Evolutionary conservation across 208 protist genomes (phyloP).

Genomic region (Tritrichomonas musculus): DNA sequence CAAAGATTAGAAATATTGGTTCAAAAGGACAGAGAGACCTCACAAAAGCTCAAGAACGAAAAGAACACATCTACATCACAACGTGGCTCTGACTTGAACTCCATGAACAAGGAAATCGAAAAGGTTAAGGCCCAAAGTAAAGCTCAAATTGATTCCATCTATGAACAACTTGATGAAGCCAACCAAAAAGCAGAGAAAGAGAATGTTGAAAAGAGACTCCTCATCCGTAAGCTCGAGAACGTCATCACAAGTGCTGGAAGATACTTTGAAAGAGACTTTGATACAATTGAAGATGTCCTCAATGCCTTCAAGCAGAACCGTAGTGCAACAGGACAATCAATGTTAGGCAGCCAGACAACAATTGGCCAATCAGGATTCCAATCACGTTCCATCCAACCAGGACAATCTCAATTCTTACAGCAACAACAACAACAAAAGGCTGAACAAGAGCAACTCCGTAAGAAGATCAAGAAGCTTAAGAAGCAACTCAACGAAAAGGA

Average conservation of each 20-base stretch:
- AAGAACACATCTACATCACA: neutral
- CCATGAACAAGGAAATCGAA: slow-evolving; percentile 9
- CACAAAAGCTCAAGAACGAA: neutral
- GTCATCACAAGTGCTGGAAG: neutral
- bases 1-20: neutral
- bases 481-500: too few relatives aligned
- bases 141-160: neutral
- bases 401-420: too few relatives aligned
- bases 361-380: too few relatives aligned
- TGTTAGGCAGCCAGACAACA: too few relatives aligned
- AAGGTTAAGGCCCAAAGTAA: neutral
- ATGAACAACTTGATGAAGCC: neutral
- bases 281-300: neutral
- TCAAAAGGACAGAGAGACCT: neutral
- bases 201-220: neutral
- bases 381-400: too few relatives aligned
- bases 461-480: too few relatives aligned
- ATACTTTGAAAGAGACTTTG: neutral
- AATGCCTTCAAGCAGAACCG: too few relatives aligned
- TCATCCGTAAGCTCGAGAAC: neutral
- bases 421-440: too few relatives aligned
- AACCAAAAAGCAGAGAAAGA: neutral
- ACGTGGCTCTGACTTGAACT: neutral
- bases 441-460: too few relatives aligned
- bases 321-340: too few relatives aligned